Conservation (phyloP, 345 rosid genomes). For the Firmiana major region DNA sequence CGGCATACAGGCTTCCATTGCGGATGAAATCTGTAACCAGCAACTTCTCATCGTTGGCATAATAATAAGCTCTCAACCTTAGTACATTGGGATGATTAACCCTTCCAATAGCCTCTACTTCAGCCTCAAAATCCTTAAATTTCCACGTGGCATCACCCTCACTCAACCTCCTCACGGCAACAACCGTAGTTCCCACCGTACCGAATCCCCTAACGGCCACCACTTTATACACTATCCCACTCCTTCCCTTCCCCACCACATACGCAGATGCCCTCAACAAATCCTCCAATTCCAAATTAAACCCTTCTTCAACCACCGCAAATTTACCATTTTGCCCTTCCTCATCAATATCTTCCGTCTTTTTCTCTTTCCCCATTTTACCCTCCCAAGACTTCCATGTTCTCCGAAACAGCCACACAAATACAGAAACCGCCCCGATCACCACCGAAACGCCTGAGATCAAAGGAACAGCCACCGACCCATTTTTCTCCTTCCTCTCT, state of each 20-base stretch:
- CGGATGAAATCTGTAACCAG: conserved; percentile 74
- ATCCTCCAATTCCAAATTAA: conserved; percentile 77
- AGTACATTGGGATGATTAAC: conserved; percentile 80
- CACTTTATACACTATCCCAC: conserved; percentile 88
- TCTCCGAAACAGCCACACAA: conserved; percentile 59
- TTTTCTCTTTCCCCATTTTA: conserved; percentile 34
- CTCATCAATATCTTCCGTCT: conserved; percentile 19
- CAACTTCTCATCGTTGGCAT: conserved; percentile 79
- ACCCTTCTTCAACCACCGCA: conserved; percentile 69
- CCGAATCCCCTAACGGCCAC: conserved; percentile 57
- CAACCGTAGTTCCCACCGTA: conserved; percentile 43
- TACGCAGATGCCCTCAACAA: conserved; percentile 90
- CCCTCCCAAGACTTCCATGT: conserved; percentile 30
- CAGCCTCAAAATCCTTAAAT: conserved; percentile 71
- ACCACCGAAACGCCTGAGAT: conserved; percentile 61
- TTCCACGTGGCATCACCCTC: conserved; percentile 75
- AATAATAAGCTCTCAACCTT: conserved; percentile 77
- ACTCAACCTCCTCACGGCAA: conserved; percentile 79
- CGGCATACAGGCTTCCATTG: conserved; percentile 69
- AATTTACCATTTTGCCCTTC: conserved; percentile 68
- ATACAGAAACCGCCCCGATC: conserved; percentile 55
- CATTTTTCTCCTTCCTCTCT: conserved; percentile 25
- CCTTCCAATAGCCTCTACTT: conserved; percentile 68
- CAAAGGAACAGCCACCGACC: conserved; percentile 49
- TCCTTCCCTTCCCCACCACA: conserved; percentile 84